These are phyloP conservation scores for Pichia sp. DNA, from an alignment of 1,139 yeast genomes.

Conservation along the genomic window DNA sequence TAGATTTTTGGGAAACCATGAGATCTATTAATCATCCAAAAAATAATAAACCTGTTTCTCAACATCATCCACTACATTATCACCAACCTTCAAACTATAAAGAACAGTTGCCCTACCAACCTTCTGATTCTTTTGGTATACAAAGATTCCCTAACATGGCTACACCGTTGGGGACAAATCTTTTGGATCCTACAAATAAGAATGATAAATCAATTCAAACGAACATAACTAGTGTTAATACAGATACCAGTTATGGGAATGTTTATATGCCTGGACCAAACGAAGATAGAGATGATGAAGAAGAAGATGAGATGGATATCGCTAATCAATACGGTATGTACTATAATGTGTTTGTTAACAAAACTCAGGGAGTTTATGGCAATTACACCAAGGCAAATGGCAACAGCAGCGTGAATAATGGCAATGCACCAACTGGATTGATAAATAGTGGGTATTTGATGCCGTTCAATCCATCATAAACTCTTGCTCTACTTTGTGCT, in stretches of 20 bases:
- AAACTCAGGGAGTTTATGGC: slow-evolving; percentile 8
- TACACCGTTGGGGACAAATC: slow-evolving; percentile 11
- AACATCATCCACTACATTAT: slow-evolving; percentile 43
- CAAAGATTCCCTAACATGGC: slow-evolving; percentile 19
- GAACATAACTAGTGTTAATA: slow-evolving; percentile 4
- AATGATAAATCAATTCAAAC: slow-evolving; percentile 9
- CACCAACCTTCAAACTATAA: slow-evolving; percentile 21
- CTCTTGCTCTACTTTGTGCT: background rate
- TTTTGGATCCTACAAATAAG: slow-evolving; percentile 4
- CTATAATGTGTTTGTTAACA: slow-evolving; percentile 24
- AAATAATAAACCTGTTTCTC: slow-evolving; percentile 34
- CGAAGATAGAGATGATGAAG: slow-evolving; percentile 26
- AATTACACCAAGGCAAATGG: slow-evolving; percentile 5
- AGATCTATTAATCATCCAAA: slow-evolving; percentile 40
- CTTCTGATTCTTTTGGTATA: slow-evolving; percentile 18
- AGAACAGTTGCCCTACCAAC: slow-evolving; percentile 16
- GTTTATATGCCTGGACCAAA: slow-evolving; percentile 20
- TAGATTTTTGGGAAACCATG: slow-evolving; percentile 68
- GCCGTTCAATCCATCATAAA: slow-evolving; percentile 33
- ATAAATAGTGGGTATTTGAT: slow-evolving; percentile 23
- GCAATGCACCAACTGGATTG: slow-evolving; percentile 10
- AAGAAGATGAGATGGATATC: slow-evolving; percentile 25
- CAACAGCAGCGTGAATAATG: background rate
- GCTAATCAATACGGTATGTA: slow-evolving; percentile 29
- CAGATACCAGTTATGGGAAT: slow-evolving; percentile 14